These are phyloP conservation scores for Wickerhamomyces hampshirensis DNA, from an alignment of 805 yeast species.

Conservation along the genomic window DNA sequence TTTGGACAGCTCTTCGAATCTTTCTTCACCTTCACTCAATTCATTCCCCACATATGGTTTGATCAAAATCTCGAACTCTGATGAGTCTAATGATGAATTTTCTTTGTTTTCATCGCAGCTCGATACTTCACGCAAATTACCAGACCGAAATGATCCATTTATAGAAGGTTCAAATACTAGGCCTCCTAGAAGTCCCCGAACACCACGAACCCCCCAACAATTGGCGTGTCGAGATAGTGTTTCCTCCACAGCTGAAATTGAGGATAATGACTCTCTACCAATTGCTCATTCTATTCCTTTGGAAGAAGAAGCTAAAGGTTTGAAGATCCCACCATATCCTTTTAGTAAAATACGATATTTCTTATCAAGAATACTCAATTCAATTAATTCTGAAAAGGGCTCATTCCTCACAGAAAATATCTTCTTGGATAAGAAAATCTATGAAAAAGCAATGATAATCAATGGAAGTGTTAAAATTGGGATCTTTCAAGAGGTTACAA, in stretches of 20 bases:
- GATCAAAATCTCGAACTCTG: constrained; percentile 19
- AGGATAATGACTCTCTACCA: background rate
- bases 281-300: constrained; percentile 2
- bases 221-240: too few species aligned
- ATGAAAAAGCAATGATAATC: constrained; percentile 10
- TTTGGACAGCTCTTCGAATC: too few species aligned
- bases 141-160: too few species aligned
- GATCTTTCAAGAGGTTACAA: constrained; percentile 20
- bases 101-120: constrained; percentile 9
- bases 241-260: background rate
- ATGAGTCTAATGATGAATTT: constrained; percentile 18
- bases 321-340: constrained; percentile 6
- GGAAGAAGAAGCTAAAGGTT: constrained; percentile 3
- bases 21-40: constrained; percentile 3
- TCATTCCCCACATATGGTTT: constrained; percentile 20
- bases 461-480: constrained; percentile 23
- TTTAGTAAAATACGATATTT: constrained; percentile 10
- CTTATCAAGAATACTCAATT: constrained; percentile 12
- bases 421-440: constrained; percentile 15
- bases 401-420: constrained; percentile 11
- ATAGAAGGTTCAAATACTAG: too few species aligned
- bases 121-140: too few species aligned
- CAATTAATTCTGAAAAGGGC: constrained; percentile 19
- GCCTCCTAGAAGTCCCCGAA: too few species aligned
- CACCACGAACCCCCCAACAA: too few species aligned